Evolutionary conservation across 140 eudicot genomes (phyloP).

Genomic region (Anethum foeniculum): DNA sequence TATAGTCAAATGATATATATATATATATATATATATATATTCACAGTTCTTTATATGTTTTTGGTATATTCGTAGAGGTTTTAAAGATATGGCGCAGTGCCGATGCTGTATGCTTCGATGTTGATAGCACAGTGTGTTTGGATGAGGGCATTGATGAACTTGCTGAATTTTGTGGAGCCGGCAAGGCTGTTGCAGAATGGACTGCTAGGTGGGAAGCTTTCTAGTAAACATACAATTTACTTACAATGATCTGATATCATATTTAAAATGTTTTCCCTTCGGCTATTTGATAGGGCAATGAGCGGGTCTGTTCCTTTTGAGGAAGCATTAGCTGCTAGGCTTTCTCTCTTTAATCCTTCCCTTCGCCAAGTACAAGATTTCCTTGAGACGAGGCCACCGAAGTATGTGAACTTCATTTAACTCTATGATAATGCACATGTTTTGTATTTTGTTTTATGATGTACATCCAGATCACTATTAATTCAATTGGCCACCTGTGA

Average conservation of each 20-base stretch:
- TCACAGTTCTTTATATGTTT: background rate
- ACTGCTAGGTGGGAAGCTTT: conserved; percentile 58
- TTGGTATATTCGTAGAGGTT: conserved; percentile 37
- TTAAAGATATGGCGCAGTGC: conserved; percentile 81
- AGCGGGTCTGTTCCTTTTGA: conserved; percentile 93
- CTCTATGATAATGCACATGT: background rate
- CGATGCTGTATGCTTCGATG: conserved; percentile 95
- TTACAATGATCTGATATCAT: background rate
- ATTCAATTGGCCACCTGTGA: background rate
- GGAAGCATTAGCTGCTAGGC: conserved; percentile 84
- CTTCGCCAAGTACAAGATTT: conserved; percentile 54
- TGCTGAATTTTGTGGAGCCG: conserved; percentile 99
- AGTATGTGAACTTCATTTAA: conserved; percentile 28
- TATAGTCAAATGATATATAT: background rate
- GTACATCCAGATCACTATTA: background rate
- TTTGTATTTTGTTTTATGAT: background rate
- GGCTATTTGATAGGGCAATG: conserved; percentile 58
- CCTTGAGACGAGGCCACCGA: conserved; percentile 78
- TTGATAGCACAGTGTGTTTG: conserved; percentile 94
- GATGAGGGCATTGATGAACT: conserved; percentile 99
- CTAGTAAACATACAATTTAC: background rate
- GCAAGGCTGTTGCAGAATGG: conserved; percentile 97
- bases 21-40: too few relatives aligned
- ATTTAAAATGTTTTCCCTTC: conserved; percentile 5
- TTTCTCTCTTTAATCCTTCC: conserved; percentile 86